Evolutionary conservation across 768 basidiomycete genomes (phyloP).

Genomic region (Amanita phalloides): DNA sequence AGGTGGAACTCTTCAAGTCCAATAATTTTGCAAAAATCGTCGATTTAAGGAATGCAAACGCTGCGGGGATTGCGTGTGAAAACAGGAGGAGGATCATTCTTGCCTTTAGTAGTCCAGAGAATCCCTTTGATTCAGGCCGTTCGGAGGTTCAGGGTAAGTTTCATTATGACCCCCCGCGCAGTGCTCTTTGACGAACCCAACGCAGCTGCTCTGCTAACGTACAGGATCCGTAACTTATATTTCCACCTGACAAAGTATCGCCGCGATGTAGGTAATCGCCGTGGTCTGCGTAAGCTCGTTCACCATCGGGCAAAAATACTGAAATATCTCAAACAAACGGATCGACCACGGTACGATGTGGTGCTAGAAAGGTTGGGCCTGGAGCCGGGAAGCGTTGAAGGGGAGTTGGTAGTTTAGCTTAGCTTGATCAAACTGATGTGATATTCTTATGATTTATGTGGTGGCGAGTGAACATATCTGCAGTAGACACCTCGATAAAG

Average conservation of each 20-base stretch:
- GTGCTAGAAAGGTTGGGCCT: slow-evolving; percentile 67
- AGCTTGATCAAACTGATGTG: neutral
- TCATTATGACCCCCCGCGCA: slow-evolving; percentile 1
- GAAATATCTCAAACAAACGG: slow-evolving; percentile 58
- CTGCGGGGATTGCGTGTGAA: slow-evolving; percentile 77
- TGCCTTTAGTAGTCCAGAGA: slow-evolving; percentile 65
- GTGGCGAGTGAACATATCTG: no score
- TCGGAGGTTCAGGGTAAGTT: slow-evolving; percentile 83
- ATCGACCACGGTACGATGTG: slow-evolving; percentile 63
- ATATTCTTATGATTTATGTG: neutral
- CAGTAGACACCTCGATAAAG: neutral
- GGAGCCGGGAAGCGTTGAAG: slow-evolving; percentile 75
- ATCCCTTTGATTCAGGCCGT: slow-evolving; percentile 66
- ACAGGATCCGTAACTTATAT: slow-evolving; percentile 77
- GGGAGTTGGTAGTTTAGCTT: slow-evolving; percentile 60
- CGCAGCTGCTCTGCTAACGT: slow-evolving; percentile 78
- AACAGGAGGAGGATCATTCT: slow-evolving; percentile 72
- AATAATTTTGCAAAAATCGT: slow-evolving; percentile 55
- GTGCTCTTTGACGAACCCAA: neutral
- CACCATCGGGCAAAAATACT: slow-evolving; percentile 79
- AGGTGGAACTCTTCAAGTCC: slow-evolving; percentile 33
- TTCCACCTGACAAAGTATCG: slow-evolving; percentile 57
- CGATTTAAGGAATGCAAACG: slow-evolving; percentile 83
- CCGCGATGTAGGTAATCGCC: slow-evolving; percentile 69
- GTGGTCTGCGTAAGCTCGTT: slow-evolving; percentile 66